These are phyloP conservation scores for Metschnikowia noctiluminum DNA, from an alignment of 805 yeast species.

Conservation along the genomic window DNA sequence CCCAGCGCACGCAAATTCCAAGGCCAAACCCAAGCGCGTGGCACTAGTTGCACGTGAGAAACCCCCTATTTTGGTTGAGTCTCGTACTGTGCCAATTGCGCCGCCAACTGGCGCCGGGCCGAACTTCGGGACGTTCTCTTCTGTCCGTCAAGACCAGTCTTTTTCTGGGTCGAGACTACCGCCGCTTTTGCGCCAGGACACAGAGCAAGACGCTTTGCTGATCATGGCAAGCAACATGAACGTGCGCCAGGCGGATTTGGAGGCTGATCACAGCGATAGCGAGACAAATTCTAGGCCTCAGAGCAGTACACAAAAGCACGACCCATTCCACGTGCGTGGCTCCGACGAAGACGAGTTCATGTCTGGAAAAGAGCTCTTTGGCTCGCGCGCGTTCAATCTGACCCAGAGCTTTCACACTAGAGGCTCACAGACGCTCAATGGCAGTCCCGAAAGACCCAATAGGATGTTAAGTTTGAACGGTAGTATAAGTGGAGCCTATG, in stretches of 20 bases:
- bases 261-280: conserved; percentile 31
- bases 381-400: conserved; percentile 30
- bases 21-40: conserved; percentile 36
- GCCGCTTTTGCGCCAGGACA: conserved; percentile 31
- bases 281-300: conserved; percentile 11
- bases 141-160: conserved; percentile 8
- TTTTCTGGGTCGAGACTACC: conserved; percentile 11
- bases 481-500: conserved; percentile 20
- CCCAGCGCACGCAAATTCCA: background rate
- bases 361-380: conserved; percentile 40
- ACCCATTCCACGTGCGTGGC: conserved; percentile 2
- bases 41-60: conserved; percentile 19
- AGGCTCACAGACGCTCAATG: background rate
- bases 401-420: conserved; percentile 3
- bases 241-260: conserved; percentile 37
- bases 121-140: conserved; percentile 30
- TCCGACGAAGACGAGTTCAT: conserved; percentile 33
- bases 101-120: conserved; percentile 20
- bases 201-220: conserved; percentile 39
- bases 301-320: background rate
- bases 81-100: conserved; percentile 33
- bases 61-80: conserved; percentile 28
- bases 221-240: conserved; percentile 32
- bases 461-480: conserved; percentile 29
- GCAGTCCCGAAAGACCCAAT: conserved; percentile 11